A percentile compares a stretch with the other conserved stretches of the same genome.
These are phyloP conservation scores for Coprinopsis cinerea DNA, from an alignment of 768 basidiomycete species.

Conservation along the genomic window DNA sequence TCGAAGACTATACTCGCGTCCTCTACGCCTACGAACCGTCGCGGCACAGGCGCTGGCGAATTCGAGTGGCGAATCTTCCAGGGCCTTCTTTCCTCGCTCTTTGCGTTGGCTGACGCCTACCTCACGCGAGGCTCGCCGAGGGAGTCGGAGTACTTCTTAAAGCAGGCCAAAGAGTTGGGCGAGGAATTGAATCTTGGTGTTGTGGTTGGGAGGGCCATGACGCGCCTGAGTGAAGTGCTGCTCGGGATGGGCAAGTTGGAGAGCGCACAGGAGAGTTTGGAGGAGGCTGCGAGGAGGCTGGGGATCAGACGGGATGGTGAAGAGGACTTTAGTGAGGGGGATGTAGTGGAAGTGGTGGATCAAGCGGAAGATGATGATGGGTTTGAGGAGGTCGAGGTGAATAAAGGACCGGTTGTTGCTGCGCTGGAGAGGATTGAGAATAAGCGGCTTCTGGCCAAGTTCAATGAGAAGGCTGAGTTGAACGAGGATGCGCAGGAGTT, in stretches of 20 bases:
- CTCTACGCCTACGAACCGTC: slow-evolving; percentile 26
- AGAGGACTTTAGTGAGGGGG: background rate
- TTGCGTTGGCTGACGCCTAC: slow-evolving; percentile 62
- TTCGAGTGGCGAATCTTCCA: slow-evolving; percentile 68
- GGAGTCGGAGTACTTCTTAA: slow-evolving; percentile 80
- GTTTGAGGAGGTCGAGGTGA: background rate
- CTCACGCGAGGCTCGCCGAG: slow-evolving; percentile 71
- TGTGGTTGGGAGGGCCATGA: slow-evolving; percentile 57
- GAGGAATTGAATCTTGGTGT: slow-evolving; percentile 60
- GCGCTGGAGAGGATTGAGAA: slow-evolving; percentile 4
- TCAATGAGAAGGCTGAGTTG: slow-evolving; percentile 35
- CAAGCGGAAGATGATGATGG: slow-evolving; percentile 43
- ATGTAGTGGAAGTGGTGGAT: slow-evolving; percentile 48
- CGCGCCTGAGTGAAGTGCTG: slow-evolving; percentile 64
- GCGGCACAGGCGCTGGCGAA: slow-evolving; percentile 44
- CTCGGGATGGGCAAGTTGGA: slow-evolving; percentile 55
- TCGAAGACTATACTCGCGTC: slow-evolving; percentile 20
- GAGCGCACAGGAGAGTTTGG: slow-evolving; percentile 51
- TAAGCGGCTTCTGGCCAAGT: slow-evolving; percentile 45
- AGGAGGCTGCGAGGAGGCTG: slow-evolving; percentile 41
- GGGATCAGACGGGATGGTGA: background rate
- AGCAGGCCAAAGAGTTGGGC: slow-evolving; percentile 73
- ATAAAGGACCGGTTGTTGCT: background rate
- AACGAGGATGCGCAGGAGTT: slow-evolving; percentile 46
- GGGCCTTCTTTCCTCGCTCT: slow-evolving; percentile 58